Evolutionary conservation across 148 eudicot genomes (phyloP).

Genomic region (Rhododendron molle): DNA sequence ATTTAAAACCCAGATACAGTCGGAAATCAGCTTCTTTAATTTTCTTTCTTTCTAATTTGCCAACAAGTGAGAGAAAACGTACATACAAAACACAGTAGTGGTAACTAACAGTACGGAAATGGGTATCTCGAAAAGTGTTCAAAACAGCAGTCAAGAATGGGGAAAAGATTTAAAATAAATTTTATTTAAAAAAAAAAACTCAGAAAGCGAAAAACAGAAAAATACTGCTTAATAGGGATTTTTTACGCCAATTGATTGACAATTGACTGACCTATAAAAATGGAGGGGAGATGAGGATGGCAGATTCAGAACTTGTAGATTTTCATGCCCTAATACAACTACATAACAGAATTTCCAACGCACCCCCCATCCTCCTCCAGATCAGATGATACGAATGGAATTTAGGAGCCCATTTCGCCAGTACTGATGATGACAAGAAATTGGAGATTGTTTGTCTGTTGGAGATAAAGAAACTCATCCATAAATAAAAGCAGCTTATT

Average conservation of each 20-base stretch:
- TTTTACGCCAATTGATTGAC: background rate
- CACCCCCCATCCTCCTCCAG: slow-evolving; percentile 1
- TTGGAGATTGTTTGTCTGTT: background rate
- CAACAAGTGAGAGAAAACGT: background rate
- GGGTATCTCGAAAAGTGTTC: background rate
- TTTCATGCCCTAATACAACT: slow-evolving; percentile 8
- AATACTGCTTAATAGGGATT: background rate
- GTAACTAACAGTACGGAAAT: background rate
- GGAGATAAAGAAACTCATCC: background rate
- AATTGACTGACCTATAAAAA: slow-evolving; percentile 14
- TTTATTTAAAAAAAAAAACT: background rate
- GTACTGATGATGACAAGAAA: background rate
- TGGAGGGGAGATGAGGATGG: slow-evolving; percentile 6
- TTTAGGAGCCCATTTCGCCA: slow-evolving; percentile 4
- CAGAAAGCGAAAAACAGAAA: slow-evolving; percentile 9
- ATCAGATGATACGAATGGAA: slow-evolving; percentile 9
- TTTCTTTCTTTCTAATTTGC: background rate
- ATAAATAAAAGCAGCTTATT: too few species aligned
- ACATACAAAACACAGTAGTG: background rate
- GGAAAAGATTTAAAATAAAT: background rate
- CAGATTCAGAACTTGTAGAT: slow-evolving; percentile 6
- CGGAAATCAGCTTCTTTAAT: background rate
- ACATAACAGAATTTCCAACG: background rate
- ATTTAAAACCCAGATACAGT: background rate
- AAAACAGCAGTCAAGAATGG: slow-evolving; percentile 1